Conservation (phyloP, 352 stramenopile species). For the Pythium insidiosum region DNA sequence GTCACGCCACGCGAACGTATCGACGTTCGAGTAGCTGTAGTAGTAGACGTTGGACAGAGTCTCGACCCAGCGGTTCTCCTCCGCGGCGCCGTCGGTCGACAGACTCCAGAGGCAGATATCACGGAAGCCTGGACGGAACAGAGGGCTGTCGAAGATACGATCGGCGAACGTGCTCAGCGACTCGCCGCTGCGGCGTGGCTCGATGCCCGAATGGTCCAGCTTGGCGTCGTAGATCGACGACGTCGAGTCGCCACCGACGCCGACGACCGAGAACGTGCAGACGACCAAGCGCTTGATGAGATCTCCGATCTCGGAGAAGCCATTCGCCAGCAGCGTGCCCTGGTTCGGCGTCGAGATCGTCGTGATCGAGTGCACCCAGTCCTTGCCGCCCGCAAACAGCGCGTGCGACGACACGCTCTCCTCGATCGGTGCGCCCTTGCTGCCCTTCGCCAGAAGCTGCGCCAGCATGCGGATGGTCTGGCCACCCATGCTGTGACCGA, state of each 20-base stretch:
- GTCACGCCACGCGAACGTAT: too few relatives aligned
- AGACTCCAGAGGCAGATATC: conserved; percentile 21
- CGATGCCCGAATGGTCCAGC: conserved; percentile 23
- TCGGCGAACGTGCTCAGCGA: conserved; percentile 18
- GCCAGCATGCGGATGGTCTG: conserved; percentile 34
- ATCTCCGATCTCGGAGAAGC: conserved; percentile 9
- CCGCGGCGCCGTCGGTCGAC: conserved; percentile 14
- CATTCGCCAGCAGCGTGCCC: conserved; percentile 18
- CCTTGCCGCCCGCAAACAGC: conserved; percentile 22
- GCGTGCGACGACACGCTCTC: conserved; percentile 13
- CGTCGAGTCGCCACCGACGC: conserved; percentile 6
- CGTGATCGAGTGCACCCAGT: conserved; percentile 32
- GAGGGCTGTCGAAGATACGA: conserved; percentile 13
- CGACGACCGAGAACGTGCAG: conserved; percentile 2
- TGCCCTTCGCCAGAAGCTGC: conserved; percentile 27
- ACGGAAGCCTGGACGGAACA: conserved; percentile 10
- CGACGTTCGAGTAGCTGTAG: conserved; percentile 23
- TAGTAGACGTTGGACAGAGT: conserved; percentile 22
- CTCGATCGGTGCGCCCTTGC: conserved; percentile 13
- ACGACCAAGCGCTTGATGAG: conserved; percentile 8
- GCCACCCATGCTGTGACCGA: conserved; percentile 35
- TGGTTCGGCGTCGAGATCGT: conserved; percentile 16
- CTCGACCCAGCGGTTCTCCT: conserved; percentile 27
- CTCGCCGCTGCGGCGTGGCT: conserved; percentile 5
- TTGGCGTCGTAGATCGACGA: conserved; percentile 18